A percentile compares a stretch with the other conserved stretches of the same genome.
Evolutionary conservation across 1,139 yeast genomes (phyloP).

Genomic region (Torulaspora globosa): DNA sequence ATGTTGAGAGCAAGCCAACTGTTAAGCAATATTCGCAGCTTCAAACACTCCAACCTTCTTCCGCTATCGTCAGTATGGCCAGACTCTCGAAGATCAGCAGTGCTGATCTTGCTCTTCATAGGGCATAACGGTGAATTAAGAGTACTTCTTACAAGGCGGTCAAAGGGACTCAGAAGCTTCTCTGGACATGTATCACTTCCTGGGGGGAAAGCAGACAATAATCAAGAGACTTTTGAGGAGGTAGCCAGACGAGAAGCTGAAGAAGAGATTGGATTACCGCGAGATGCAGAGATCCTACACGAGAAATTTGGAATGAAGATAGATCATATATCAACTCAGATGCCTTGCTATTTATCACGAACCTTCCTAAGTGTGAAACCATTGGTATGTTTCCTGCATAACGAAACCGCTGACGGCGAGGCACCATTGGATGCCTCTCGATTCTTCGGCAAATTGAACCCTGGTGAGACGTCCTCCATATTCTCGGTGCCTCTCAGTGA

Average conservation of each 20-base stretch:
- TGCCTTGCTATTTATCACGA: slow-evolving; percentile 75
- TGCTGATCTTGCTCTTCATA: slow-evolving; percentile 63
- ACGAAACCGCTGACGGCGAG: slow-evolving; percentile 32
- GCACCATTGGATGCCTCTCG: slow-evolving; percentile 32
- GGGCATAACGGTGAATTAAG: slow-evolving; percentile 70
- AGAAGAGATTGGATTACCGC: slow-evolving; percentile 78
- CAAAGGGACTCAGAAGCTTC: slow-evolving; percentile 62
- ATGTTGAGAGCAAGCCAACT: slow-evolving; percentile 19
- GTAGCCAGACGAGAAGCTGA: slow-evolving; percentile 77
- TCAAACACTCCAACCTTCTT: slow-evolving; percentile 21
- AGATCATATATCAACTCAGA: slow-evolving; percentile 25
- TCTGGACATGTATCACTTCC: slow-evolving; percentile 89
- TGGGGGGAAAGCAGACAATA: slow-evolving; percentile 78
- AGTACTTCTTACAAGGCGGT: slow-evolving; percentile 72
- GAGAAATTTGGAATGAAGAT: slow-evolving; percentile 49
- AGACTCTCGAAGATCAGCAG: slow-evolving; percentile 60
- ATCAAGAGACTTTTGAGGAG: slow-evolving; percentile 61
- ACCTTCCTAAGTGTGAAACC: slow-evolving; percentile 83
- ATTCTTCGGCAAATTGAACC: slow-evolving; percentile 45
- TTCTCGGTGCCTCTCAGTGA: slow-evolving; percentile 67
- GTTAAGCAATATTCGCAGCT: slow-evolving; percentile 22
- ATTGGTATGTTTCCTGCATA: slow-evolving; percentile 60
- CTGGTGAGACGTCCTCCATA: slow-evolving; percentile 66
- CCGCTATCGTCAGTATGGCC: slow-evolving; percentile 40
- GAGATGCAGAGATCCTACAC: slow-evolving; percentile 45